Evolutionary conservation across 805 yeast genomes (phyloP), one percentile per base, ranked within the genome.

Genomic region (Priceomyces haplophilus): DNA sequence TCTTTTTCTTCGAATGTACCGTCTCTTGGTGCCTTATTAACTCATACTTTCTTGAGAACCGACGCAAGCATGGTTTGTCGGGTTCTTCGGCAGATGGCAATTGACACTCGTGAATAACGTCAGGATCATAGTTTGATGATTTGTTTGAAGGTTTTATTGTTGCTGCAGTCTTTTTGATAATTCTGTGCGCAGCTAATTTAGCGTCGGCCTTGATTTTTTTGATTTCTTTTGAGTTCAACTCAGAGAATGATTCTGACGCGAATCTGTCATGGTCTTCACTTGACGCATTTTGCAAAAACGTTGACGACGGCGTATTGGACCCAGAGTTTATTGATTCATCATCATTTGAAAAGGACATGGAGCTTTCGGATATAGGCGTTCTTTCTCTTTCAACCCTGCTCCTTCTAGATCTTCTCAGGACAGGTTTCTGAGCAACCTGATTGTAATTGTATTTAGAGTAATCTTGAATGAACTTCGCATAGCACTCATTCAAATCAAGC

Each of bases 21-120:
- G 98, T 93, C 56, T 91, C 96, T 63, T 91, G 97, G 64, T 91
- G 99, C 54, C 99, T 79, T 19, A 90, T 85, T 56, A 91, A 73
- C 68, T 91, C 99, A 60, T 91, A 91, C 15, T 97, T 95, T 40
- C 76, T 55, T 17, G 74, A 67, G 47, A 71, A 71, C 21, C 75
- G 54, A 37, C 76, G 65, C 46, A 68, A 55, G 44, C 76, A 71
- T 39, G 65, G 46, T 47, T 62, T 62, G 29, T 60, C 56, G 3
- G 73, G 69, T 37, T 67, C 74, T 40, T 69, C 76, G 4, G 74
- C 66, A 1, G 72, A 65, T 3, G 75, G 69, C 27, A 71, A 56
- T 45, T 67, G 75, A 51, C 76, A 71, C 50, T 71, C 76, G 47
- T 71, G 76, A 2, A 68, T 62, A 7, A 70, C 75, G 45, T 70